Percentiles rank a stretch among this genome's conserved stretches.
Conservation (phyloP, 23 red algal genomes). For the Cyanidiococcus yangmingshanensis region DNA sequence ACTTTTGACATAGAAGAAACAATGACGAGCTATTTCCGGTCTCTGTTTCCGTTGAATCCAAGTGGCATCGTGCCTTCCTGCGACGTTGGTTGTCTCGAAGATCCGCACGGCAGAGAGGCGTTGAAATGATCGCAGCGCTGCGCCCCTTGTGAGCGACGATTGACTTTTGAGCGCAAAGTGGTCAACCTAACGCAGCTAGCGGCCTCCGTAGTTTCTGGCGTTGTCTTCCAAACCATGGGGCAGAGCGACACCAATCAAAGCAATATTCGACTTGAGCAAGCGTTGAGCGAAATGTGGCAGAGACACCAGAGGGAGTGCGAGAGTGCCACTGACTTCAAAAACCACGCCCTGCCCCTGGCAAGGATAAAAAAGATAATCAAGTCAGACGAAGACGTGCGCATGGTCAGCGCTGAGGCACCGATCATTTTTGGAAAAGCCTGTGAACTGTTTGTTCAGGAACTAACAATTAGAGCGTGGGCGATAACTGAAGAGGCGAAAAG, state of each 20-base stretch:
- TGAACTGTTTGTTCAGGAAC: conserved; percentile 97
- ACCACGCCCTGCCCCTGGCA: conserved; percentile 89
- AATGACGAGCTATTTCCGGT: conserved; percentile 49
- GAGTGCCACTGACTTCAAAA: conserved; percentile 80
- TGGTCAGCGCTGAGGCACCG: conserved; percentile 97
- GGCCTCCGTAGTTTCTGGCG: too few species aligned
- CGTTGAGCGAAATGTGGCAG: background rate
- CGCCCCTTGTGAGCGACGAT: too few species aligned
- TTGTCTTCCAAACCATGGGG: too few species aligned
- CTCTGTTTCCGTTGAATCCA: conserved; percentile 84
- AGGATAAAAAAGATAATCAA: conserved; percentile 99
- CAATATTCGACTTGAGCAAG: background rate
- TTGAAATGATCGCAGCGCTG: too few species aligned
- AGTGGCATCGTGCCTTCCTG: conserved; percentile 60
- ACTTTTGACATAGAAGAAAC: conserved; percentile 67
- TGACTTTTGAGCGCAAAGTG: too few species aligned
- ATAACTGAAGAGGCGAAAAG: conserved; percentile 90
- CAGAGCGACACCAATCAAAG: too few species aligned
- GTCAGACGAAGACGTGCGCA: conserved; percentile 99
- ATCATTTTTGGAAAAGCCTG: conserved; percentile 97
- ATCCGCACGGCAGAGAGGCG: background rate
- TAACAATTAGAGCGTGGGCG: conserved; percentile 91
- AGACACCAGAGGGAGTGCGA: background rate
- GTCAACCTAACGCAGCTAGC: too few species aligned
- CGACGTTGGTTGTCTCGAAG: conserved; percentile 15